Evolutionary conservation across 352 stramenopile species (phyloP), one percentile per base, ranked within the genome.

Genomic region (Phytopythium sindhum): DNA sequence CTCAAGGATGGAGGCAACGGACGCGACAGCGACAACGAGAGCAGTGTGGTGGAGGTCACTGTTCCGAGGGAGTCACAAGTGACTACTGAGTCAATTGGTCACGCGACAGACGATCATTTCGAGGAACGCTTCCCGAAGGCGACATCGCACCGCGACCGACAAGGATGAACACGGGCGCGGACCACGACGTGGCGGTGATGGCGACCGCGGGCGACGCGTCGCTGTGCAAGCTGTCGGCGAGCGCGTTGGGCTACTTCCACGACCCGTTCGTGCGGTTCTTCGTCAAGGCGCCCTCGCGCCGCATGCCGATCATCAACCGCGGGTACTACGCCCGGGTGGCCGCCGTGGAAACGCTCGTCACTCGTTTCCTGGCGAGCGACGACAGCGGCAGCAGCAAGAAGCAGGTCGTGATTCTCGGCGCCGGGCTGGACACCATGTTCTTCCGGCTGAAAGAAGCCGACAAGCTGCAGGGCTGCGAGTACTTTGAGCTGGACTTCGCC

Each of bases 241-340:
- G 69, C 55, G 61, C 72, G 33, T 50, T 93, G 10, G 87, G 88
- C 55, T 96, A 96, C 68, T 96, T 77, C 31, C 62, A 65, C 9
- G 88, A 96, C 65, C 62, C 85, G 35, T 96, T 91, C 67, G 81
- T 88, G 61, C 73, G 78, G 57, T 93, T 78, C 65, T 96, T 96
- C 60, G 84, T 94, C 65, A 92, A 90, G 80, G 31, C 61, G 35
- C 84, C 86, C 62, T 93, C 86, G 61, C 84, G 86, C 28, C 86
- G 87, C 64, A 93, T 95, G 86, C 88, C 88, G 26, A 78, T 96
- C 60, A 96, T 96, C 65, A 95, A 96, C 64, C 85, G 88, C 57
- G 88, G 88, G 1, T 96, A 96, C 69, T 96, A 95, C 69, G 86
- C 88, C 12, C 86, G 88, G 19, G 86, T 95, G 26, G 72, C 75